phyloP scores from a whole-genome alignment of 164 flowering plant species.

The Piper betle region DNA sequence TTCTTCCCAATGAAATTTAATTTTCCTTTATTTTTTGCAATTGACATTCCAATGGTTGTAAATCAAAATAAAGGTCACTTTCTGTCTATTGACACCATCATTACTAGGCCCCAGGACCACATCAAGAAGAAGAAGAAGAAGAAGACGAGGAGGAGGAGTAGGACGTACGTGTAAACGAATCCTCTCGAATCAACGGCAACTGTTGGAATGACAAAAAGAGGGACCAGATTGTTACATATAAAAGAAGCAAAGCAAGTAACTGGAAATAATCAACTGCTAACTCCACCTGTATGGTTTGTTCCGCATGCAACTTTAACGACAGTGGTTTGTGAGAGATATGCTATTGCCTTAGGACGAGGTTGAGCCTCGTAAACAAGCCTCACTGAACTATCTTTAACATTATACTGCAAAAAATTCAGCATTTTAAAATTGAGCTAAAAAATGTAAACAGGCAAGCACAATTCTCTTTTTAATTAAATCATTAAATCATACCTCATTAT shows the following conservation, averaged over 20 bases:
- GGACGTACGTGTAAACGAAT: constrained; percentile 82
- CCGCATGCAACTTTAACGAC: constrained; percentile 96
- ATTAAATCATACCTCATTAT: constrained; percentile 62
- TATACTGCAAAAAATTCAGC: constrained; percentile 50
- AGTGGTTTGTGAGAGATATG: constrained; percentile 59
- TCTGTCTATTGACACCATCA: too few relatives aligned
- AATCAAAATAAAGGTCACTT: too few relatives aligned
- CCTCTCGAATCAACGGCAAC: constrained; percentile 96
- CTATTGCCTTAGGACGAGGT: constrained; percentile 84
- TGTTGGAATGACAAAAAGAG: constrained; percentile 12
- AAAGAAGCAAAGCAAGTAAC: constrained; percentile 1
- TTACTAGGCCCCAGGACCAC: too few relatives aligned
- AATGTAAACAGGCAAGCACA: constrained; percentile 1
- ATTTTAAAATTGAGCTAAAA: neutral
- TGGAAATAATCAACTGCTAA: neutral
- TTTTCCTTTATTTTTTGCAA: too few relatives aligned
- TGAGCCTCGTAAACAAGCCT: constrained; percentile 90
- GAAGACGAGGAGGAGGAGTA: too few relatives aligned
- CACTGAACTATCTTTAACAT: constrained; percentile 92
- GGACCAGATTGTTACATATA: neutral
- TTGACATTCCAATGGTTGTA: too few relatives aligned
- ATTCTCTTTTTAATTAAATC: neutral
- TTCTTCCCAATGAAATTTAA: too few relatives aligned
- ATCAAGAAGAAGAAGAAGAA: too few relatives aligned
- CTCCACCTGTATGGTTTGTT: constrained; percentile 85